Evolutionary conservation across 441 rosid species (phyloP), one percentile per base, ranked within the genome.

Genomic region (Arabidopsis lyrata): DNA sequence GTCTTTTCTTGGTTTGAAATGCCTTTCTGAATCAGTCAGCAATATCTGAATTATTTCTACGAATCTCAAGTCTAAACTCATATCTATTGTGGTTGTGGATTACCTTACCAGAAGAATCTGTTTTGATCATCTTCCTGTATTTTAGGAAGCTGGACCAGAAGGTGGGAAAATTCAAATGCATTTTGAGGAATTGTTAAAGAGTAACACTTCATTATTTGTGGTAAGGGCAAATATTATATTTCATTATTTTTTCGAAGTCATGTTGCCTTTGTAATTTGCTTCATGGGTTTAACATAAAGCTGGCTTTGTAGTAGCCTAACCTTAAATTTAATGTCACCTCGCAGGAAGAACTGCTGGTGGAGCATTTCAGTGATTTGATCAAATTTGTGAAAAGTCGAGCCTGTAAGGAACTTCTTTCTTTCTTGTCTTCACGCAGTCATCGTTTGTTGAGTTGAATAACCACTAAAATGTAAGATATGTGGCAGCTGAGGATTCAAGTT

Each of bases 141-240:
- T 73, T 78, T 41, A 96, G 98, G 97, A 93, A 87, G 98, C 98
- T 72, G 90, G 97, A 62, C 88, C 95, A 13, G 97, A 93, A 67
- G 97, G 95, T 72, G 98, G 99, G 65, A 96, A 91, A 84, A 87
- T 93, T 76, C 97, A 91, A 81, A 68, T 83, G 80, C 97, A 96
- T 79, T 96, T 93, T 66, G 97, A 91, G 89, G 98, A 96, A 70
- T 69, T 93, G 77, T 80, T 90, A 78, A 96, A 93, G 86, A 91
- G 87, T 85, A 96, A 91, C 82, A 93, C 99, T 1, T 79, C 91
- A 15, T 76, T 90, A 74, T 96, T 93, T 69, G 99, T 96, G 86
- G 99, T 93, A 86, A 81, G 88, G 44, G 48, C 27, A 31, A 15
- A 18, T 45, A 49, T 63, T 58, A 34, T 24, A 5, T 63, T 74